Conservation (phyloP, 805 yeast genomes). For the Barnettozyma pratensis region DNA sequence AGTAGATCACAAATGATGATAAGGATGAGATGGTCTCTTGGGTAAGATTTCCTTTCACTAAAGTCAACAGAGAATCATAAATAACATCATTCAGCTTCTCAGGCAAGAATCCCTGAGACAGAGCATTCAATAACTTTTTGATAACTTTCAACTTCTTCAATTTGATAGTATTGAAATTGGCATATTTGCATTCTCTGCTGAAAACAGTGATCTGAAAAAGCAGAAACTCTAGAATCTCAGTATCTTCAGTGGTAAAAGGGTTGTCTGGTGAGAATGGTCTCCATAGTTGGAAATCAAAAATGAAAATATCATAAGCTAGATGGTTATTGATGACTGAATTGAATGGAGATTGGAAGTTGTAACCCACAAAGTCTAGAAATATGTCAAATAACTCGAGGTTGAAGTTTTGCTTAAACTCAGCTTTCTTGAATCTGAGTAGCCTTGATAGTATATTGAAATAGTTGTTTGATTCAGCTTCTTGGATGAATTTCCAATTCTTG, state of each 20-base stretch:
- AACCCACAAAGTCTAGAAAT: conserved; percentile 52
- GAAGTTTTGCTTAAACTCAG: conserved; percentile 24
- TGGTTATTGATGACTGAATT: conserved; percentile 56
- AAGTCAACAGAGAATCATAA: conserved; percentile 32
- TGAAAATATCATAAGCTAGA: conserved; percentile 49
- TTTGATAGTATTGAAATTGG: conserved; percentile 45
- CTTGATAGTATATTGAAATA: conserved; percentile 59
- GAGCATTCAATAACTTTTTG: conserved; percentile 26
- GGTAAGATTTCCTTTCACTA: conserved; percentile 44
- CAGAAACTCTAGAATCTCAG: conserved; percentile 46
- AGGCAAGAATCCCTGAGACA: conserved; percentile 29
- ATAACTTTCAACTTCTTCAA: conserved; percentile 47
- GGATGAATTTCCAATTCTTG: conserved; percentile 44
- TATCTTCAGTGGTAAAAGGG: conserved; percentile 19
- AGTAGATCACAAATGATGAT: conserved; percentile 46
- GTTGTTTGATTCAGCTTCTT: conserved; percentile 53
- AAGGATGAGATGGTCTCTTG: conserved; percentile 51
- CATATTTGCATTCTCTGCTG: conserved; percentile 46
- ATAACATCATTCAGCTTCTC: conserved; percentile 27
- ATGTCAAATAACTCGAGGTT: conserved; percentile 41
- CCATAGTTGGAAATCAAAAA: conserved; percentile 64
- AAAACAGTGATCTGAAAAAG: conserved; percentile 56
- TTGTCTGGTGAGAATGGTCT: conserved; percentile 20
- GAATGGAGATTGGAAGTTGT: conserved; percentile 41
- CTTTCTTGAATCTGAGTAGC: conserved; percentile 41